Evolutionary conservation across 176 grass and related monocot species (phyloP), one percentile per base, ranked within the genome.

Genomic region (Thinopyrum elongatum): DNA sequence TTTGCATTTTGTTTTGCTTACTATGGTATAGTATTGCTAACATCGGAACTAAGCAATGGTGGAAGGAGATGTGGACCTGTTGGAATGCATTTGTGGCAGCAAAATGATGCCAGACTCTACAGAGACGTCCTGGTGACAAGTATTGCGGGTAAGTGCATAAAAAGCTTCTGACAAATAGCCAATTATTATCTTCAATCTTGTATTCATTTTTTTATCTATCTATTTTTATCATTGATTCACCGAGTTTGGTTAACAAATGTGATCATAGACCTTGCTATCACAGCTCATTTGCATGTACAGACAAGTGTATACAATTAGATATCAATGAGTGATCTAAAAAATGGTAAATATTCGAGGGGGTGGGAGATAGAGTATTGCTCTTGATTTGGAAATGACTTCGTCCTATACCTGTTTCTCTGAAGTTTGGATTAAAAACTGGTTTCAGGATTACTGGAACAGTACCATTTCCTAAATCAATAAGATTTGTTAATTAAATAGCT

Each of bases 1-100:
- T 74, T 92, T 25, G 90, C 85, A 44, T 90, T 67, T 92, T 82
- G 88, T 64, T 90, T 94, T 90, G 80, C 65, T 86, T 97, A 97
- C 71, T 97, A 90, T 67, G 94, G 94, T 27, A 31, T 97, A 59
- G 44, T 97, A 53, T 90, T 88, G 77, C 73, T 97, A 74, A 94
- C 92, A 22, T 90, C 94, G 35, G 70, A 97, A 84, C 72, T 94
- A 29, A 94, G 80, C 80, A 82, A 84, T 85, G 67, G 12, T 16
- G 35, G 15, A 55, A 82, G 71, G 30, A 80, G 8, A 17, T 97
- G 85, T 67, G 58, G n/a, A 70, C 85, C 70, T 55, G 78, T 73
- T 63, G 74, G 34, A 47, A 31, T 58, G 28, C 75, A 46, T 73
- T 86, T 73, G 13, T 80, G 33, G 69, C 83, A 73, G 67, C 33